phyloP scores from a whole-genome alignment of 257 asterid genomes.

The Solanum sitiens region DNA sequence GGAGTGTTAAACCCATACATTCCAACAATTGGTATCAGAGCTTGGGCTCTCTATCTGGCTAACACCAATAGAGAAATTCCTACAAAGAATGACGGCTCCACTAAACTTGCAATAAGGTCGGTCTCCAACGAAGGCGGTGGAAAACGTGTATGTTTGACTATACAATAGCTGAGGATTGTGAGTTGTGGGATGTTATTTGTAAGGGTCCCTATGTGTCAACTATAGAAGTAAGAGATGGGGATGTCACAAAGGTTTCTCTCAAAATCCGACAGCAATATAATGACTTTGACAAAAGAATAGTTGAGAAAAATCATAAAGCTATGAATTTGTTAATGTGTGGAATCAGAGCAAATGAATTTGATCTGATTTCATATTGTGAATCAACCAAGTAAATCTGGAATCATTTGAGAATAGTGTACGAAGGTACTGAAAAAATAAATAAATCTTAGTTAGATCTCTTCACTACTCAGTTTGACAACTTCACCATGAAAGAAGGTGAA shows the following conservation, averaged over 20 bases:
- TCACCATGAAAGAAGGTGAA: background rate
- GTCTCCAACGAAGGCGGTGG: background rate
- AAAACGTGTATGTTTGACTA: background rate
- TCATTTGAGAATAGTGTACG: background rate
- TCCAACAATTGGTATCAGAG: background rate
- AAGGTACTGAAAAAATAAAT: background rate
- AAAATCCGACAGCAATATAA: no score
- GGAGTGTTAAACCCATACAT: background rate
- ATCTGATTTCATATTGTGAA: background rate
- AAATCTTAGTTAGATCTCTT: background rate
- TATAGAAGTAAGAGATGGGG: background rate
- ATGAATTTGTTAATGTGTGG: background rate
- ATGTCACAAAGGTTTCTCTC: background rate
- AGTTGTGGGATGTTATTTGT: background rate
- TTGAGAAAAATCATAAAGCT: background rate
- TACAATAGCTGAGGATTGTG: background rate
- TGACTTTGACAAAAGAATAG: background rate
- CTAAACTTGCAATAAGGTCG: background rate
- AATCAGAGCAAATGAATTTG: background rate
- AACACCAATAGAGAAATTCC: background rate
- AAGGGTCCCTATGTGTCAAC: background rate
- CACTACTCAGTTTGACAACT: background rate
- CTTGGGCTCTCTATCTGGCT: background rate
- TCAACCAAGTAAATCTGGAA: background rate
- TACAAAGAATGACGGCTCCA: background rate